Base-by-base conservation (phyloP, 208 protist genomes). In the Trypanosomatidae sp. region DNA sequence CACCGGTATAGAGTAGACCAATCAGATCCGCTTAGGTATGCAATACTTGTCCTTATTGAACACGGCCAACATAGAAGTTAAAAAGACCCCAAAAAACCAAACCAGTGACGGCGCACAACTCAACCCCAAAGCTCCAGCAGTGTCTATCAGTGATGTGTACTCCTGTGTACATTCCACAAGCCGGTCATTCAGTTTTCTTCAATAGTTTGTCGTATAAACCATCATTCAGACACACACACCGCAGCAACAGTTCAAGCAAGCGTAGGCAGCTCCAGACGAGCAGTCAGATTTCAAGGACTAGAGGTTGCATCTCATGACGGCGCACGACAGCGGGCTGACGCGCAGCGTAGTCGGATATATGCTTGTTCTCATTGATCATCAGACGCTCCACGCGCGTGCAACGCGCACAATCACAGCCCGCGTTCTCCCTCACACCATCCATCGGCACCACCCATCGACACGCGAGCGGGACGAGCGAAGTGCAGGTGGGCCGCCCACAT, bases 301-400 rank as follows among this genome's bases (percentile, higher is more conserved):
- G 77, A 69, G 53, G 58, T 77, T 81, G 46, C 60, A 81, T 83
- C 74, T 79, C 78, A 81, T 80, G 44, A 44, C 43, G 53, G 55
- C 75, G 58, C 62, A 62, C 52, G 28, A 46, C 72, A 52, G 72
- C 65, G 46, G 46, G 71, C 71, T 56, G 73, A 9, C 62, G 62
- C 52, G 71, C 55, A 47, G 52, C 55, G 62, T n/a, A 50, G 71
- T 82, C 78, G 79, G 79, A 84, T 84, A 87, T 87, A 87, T 84
- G 79, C 82, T 87, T 87, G 79, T 87, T 81, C 82, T 83, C 79
- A 52, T 87, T 87, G 77, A 39, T 87, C 82, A 84, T 87, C 82
- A 85, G 43, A n/a, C 3, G 36, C 64, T 25, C 52, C 2, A 22
- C 46, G 10, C 36, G 43, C 33, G n/a, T 10, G 12, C 41, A 55